Percentiles rank a stretch among this genome's conserved stretches.
Evolutionary conservation across 345 rosid genomes (phyloP).

Genomic region (Chamaenerion angustifolium): DNA sequence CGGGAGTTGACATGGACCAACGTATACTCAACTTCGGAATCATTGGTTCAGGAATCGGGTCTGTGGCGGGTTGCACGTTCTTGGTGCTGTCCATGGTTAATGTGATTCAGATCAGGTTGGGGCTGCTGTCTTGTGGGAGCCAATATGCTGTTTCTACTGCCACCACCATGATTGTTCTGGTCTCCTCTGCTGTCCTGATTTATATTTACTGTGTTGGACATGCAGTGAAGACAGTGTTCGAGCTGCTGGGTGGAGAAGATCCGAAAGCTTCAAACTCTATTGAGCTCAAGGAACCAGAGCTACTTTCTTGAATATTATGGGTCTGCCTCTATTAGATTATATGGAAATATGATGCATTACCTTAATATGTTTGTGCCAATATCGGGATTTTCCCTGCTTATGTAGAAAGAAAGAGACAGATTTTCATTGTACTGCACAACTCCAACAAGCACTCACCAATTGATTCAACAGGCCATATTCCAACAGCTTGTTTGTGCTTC

Average conservation of each 20-base stretch:
- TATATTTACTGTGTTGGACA: not conserved
- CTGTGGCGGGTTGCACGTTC: not conserved
- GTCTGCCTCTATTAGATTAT: not conserved
- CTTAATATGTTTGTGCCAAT: too few relatives aligned
- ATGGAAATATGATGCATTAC: too few relatives aligned
- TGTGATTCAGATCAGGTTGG: not conserved
- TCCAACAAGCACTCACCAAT: too few relatives aligned
- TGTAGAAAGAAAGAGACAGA: too few relatives aligned
- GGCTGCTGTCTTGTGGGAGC: conserved; percentile 4
- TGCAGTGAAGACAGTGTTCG: not conserved
- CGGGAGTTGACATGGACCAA: not conserved
- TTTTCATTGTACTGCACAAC: too few relatives aligned
- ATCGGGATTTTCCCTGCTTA: too few relatives aligned
- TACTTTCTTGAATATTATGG: too few relatives aligned
- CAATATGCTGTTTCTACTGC: not conserved
- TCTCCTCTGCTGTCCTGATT: not conserved
- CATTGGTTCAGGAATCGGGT: not conserved
- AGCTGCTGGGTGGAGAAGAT: too few relatives aligned
- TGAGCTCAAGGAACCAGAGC: too few relatives aligned
- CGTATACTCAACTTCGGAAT: not conserved
- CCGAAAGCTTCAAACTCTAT: too few relatives aligned
- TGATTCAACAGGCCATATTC: too few relatives aligned
- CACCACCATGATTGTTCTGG: not conserved
- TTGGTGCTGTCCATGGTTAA: not conserved
- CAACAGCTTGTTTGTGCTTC: too few relatives aligned